Percentiles rank a stretch among this genome's conserved stretches.
Evolutionary conservation across 139 green algal genomes (phyloP).

Genomic region (Coccomyxa sp.): DNA sequence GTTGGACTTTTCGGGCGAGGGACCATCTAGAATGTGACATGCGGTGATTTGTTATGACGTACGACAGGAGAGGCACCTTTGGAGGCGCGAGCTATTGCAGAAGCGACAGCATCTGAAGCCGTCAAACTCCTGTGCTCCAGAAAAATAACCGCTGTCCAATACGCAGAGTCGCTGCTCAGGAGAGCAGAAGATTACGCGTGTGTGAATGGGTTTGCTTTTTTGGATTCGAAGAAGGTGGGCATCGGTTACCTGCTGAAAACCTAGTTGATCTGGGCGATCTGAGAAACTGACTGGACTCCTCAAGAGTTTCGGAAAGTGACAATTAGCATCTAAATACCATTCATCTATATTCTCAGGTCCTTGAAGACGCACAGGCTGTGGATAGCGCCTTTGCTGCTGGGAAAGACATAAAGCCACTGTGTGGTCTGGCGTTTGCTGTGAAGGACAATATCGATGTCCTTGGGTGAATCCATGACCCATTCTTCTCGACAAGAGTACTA

Average conservation of each 20-base stretch:
- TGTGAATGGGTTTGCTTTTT: background rate
- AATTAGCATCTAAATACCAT: background rate
- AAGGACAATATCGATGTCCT: slow-evolving; percentile 11
- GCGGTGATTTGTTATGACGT: background rate
- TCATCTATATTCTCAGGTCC: background rate
- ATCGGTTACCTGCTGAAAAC: background rate
- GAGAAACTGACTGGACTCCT: background rate
- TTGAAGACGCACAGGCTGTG: background rate
- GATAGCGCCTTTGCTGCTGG: background rate
- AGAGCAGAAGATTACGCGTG: background rate
- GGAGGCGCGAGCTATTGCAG: background rate
- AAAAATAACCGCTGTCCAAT: background rate
- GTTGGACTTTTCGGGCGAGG: background rate
- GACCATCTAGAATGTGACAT: background rate
- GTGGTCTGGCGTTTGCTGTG: slow-evolving; percentile 6
- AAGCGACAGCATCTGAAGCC: background rate
- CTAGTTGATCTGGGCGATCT: background rate
- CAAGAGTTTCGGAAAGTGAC: background rate
- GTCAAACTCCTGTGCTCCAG: background rate
- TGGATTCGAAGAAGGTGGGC: background rate
- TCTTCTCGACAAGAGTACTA: background rate
- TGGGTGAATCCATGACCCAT: background rate
- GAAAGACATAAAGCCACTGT: slow-evolving; percentile 3
- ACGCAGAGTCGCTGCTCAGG: background rate
- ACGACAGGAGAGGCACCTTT: background rate